phyloP scores from a whole-genome alignment of 257 asterid genomes.

The Solanum sejunctum region DNA sequence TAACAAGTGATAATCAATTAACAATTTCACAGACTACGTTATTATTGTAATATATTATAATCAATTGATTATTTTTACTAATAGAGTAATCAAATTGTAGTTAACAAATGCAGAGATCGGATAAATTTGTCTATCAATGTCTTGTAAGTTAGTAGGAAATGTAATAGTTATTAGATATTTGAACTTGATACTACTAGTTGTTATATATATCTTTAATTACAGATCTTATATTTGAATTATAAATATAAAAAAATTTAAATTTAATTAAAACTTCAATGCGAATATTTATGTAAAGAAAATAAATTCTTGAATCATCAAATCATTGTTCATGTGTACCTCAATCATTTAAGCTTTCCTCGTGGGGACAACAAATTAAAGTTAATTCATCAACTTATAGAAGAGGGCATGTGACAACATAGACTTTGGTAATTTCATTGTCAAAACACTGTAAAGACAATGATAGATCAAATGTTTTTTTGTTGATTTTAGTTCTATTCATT shows the following conservation, averaged over 20 bases:
- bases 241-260: neutral
- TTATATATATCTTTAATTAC: neutral
- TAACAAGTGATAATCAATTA: no score
- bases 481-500: neutral
- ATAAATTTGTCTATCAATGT: neutral
- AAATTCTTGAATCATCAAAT: neutral
- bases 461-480: neutral
- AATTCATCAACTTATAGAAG: neutral
- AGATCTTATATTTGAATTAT: accelerated
- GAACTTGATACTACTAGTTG: no score
- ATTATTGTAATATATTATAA: neutral
- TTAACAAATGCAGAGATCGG: neutral
- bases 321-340: neutral
- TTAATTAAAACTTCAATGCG: neutral
- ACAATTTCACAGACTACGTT: no score
- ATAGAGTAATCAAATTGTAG: no score
- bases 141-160: neutral
- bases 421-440: neutral
- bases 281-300: neutral
- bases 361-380: neutral
- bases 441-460: neutral
- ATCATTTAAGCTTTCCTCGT: neutral
- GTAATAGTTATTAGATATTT: neutral
- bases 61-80: neutral
- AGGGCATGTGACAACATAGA: neutral